Evolutionary conservation across 805 yeast genomes (phyloP).

Genomic region (Saccharomycopsis javanensis): DNA sequence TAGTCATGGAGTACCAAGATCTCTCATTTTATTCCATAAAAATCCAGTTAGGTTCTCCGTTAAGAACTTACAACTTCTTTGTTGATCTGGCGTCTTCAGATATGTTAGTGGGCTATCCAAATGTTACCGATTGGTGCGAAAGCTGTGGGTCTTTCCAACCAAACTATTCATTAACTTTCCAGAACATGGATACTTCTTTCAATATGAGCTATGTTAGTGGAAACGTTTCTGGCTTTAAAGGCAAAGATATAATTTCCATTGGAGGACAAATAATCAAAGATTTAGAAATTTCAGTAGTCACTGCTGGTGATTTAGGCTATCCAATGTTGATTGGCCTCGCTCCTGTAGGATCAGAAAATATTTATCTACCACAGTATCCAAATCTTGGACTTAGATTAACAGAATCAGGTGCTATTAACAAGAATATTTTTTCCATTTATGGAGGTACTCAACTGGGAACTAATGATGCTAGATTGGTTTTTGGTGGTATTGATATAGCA

Average conservation of each 20-base stretch:
- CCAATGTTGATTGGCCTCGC: conserved; percentile 10
- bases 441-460: conserved; percentile 8
- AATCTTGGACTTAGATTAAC: conserved; percentile 3
- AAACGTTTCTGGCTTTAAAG: conserved; percentile 8
- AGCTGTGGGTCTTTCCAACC: conserved; percentile 7
- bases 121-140: background rate
- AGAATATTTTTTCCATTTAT: conserved; percentile 6
- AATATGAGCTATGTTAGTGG: conserved; percentile 10
- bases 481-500: conserved; percentile 47
- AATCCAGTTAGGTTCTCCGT: conserved; percentile 14
- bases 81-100: conserved; percentile 28
- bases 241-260: conserved; percentile 5
- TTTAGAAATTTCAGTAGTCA: conserved; percentile 7
- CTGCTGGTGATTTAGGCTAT: background rate
- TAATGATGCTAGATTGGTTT: conserved; percentile 31
- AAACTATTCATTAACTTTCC: conserved; percentile 1
- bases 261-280: background rate
- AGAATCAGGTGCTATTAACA: conserved; percentile 1
- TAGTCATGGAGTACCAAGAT: conserved; percentile 5
- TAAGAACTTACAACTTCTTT: conserved; percentile 21
- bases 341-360: conserved; percentile 7
- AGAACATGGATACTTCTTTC: conserved; percentile 5
- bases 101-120: conserved; percentile 24
- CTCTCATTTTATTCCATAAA: background rate
- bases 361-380: conserved; percentile 7